Evolutionary conservation across 2,329 filamentous ascomycete species (phyloP), one percentile per base, ranked within the genome.

Genomic region (Neofusicoccum laricinum): DNA sequence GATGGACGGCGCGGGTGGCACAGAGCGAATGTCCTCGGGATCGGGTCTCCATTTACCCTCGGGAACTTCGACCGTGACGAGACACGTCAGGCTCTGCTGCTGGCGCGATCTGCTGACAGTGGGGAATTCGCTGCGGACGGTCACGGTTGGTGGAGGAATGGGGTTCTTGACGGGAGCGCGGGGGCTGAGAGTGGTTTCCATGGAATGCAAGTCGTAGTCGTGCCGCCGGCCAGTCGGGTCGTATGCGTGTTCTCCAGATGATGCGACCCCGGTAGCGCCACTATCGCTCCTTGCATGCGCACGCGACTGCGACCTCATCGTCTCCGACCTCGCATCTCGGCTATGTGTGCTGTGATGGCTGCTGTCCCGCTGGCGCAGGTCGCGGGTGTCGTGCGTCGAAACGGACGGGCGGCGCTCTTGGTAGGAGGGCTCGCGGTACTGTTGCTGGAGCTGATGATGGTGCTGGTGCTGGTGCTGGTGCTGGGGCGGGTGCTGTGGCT

Each of bases 131-230:
- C 94, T 98, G 65, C 94, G 91, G 53, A 99, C 90, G 0, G 92
- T 96, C n/a, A 99, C 93, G 0, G 87, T 90, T 0, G 95, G 95
- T 5, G 93, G 82, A 0, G 95, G 93, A 65, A 98, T 97, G 0
- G 93, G 92, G 70, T 96, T 97, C 71, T 90, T 91, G 10, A 88
- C 84, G 19, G 90, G 75, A 59, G 81, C 79, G 41, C 90, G 88
- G 5, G 92, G 90, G 68, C 86, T 86, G 17, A 96, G 83, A 38
- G 88, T 90, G 0, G 91, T 92, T 77, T 97, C 94, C 92, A 97
- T 97, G 3, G 93, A 93, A 76, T 98, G 94, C 15, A 97, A 87
- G 73, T 98, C 95, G 72, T 97, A 98, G 74, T 98, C 94, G 73
- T 97, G 93, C 63, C 90, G 89, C 70, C 93, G 87, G 45, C 85